A percentile compares a stretch with the other conserved stretches of the same genome.
Evolutionary conservation across 1,284 basidiomycete genomes (phyloP).

Genomic region (Austroboletus novae-zelandiae): DNA sequence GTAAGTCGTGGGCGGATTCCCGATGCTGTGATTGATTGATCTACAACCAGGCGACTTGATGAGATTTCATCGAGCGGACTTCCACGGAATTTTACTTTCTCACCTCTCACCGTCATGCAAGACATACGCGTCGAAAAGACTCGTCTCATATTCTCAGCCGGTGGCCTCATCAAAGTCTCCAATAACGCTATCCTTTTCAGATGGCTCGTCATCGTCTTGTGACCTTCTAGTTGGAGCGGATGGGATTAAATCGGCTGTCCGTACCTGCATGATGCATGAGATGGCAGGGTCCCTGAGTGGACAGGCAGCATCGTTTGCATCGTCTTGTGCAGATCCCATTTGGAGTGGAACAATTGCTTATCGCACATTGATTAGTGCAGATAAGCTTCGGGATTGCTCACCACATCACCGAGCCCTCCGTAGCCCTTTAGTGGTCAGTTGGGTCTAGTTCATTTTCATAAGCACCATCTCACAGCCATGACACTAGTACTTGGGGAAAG

Average conservation of each 20-base stretch:
- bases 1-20: slow-evolving; percentile 23
- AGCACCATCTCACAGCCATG: background rate
- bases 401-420: slow-evolving; percentile 37
- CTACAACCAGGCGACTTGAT: slow-evolving; percentile 37
- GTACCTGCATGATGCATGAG: slow-evolving; percentile 38
- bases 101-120: slow-evolving; percentile 33
- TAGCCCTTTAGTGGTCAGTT: slow-evolving; percentile 28
- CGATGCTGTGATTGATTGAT: slow-evolving; percentile 1
- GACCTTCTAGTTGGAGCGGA: slow-evolving; percentile 54
- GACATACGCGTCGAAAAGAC: slow-evolving; percentile 38
- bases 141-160: slow-evolving; percentile 37
- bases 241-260: slow-evolving; percentile 50
- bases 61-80: slow-evolving; percentile 43
- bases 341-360: slow-evolving; percentile 46
- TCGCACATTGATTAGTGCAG: slow-evolving; percentile 37
- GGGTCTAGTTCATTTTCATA: background rate
- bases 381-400: slow-evolving; percentile 32
- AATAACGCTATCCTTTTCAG: slow-evolving; percentile 42
- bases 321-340: slow-evolving; percentile 33
- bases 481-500: slow-evolving; percentile 25
- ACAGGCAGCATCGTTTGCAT: slow-evolving; percentile 10
- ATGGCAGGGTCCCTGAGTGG: slow-evolving; percentile 18
- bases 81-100: slow-evolving; percentile 39
- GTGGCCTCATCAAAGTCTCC: slow-evolving; percentile 16
- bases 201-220: slow-evolving; percentile 41